Conservation (phyloP, 352 stramenopile species). For the Globisporangium rhizosaccharum region DNA sequence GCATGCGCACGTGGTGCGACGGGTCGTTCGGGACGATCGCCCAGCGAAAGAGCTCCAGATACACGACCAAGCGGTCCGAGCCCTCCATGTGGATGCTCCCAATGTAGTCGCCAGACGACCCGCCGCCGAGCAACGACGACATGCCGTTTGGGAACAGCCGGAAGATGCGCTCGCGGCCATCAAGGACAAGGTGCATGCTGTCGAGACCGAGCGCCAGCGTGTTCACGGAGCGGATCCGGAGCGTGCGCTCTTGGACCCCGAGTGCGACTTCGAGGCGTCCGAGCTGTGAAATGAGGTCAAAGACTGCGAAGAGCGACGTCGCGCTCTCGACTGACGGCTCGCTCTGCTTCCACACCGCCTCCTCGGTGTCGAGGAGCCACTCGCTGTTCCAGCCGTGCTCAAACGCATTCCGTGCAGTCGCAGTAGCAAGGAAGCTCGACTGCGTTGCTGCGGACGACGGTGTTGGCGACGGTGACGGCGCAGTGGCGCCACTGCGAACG, state of each 20-base stretch:
- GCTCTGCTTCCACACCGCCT: slow-evolving; percentile 28
- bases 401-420: slow-evolving; percentile 20
- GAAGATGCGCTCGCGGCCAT: slow-evolving; percentile 56
- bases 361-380: slow-evolving; percentile 48
- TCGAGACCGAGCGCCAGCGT: slow-evolving; percentile 24
- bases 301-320: slow-evolving; percentile 35
- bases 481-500: neutral
- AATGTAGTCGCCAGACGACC: slow-evolving; percentile 48
- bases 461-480: neutral
- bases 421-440: slow-evolving; percentile 2
- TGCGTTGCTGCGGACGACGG: neutral
- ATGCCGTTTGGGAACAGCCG: slow-evolving; percentile 51
- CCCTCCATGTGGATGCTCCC: slow-evolving; percentile 45
- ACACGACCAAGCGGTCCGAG: slow-evolving; percentile 33
- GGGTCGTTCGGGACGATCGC: slow-evolving; percentile 15
- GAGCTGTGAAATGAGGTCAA: slow-evolving; percentile 49
- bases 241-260: slow-evolving; percentile 25
- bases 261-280: slow-evolving; percentile 35
- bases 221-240: slow-evolving; percentile 30
- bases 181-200: slow-evolving; percentile 44
- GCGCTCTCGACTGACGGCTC: slow-evolving; percentile 12
- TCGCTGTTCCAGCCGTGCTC: slow-evolving; percentile 45
- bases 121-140: slow-evolving; percentile 23
- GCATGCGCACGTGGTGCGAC: slow-evolving; percentile 40
- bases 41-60: slow-evolving; percentile 48